These are phyloP conservation scores for Ceratocystis albifundus DNA, from an alignment of 2,329 filamentous ascomycete species.

Conservation along the genomic window DNA sequence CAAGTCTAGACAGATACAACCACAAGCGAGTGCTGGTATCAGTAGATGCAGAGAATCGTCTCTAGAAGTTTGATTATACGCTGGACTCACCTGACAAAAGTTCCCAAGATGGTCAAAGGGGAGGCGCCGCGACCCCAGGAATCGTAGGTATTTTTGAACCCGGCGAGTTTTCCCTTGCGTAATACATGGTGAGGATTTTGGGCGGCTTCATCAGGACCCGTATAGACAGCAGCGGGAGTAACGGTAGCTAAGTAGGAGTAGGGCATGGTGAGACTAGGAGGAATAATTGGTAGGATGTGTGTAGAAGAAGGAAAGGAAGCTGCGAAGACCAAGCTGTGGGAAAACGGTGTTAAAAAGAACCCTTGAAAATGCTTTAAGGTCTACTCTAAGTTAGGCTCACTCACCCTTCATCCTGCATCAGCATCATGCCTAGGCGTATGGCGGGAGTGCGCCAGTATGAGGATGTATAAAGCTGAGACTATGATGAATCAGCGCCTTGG, in stretches of 20 bases:
- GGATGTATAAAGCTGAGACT: no score
- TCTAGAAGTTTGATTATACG: no score
- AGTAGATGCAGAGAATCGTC: no score
- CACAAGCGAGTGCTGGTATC: no score
- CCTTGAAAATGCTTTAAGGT: no score
- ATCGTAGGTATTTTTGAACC: constrained; percentile 43
- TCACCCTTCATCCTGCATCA: no score
- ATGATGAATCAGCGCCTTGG: no score
- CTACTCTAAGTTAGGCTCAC: no score
- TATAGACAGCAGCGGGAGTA: constrained; percentile 26
- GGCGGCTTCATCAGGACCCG: constrained; percentile 28
- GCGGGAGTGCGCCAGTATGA: no score
- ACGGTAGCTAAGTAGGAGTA: constrained; percentile 23
- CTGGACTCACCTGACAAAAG: constrained; percentile 20
- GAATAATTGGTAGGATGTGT: not conserved
- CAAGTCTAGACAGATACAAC: constrained; percentile 28
- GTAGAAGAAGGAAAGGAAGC: not conserved
- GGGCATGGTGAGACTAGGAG: constrained; percentile 10
- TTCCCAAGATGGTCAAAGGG: constrained; percentile 5
- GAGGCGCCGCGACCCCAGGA: constrained; percentile 31
- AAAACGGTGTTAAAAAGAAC: no score
- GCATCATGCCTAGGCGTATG: no score
- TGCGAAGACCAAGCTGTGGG: no score
- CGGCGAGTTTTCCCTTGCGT: constrained; percentile 30
- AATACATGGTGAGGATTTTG: constrained; percentile 35